phyloP scores from a whole-genome alignment of 805 yeast species.

The Ogataea pilisensis region DNA sequence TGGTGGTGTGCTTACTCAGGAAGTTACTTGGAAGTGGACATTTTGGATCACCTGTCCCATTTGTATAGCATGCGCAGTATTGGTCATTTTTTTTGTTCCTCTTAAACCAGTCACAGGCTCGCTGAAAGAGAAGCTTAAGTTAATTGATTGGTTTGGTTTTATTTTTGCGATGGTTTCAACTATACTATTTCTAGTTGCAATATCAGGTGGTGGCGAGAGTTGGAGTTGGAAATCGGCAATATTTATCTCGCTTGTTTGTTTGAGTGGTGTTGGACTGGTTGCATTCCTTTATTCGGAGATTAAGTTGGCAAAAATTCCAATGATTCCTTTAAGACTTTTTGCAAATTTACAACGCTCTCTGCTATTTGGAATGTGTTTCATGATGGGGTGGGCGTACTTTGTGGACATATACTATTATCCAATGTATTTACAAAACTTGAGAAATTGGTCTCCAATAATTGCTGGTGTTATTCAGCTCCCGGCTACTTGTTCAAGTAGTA shows the following conservation, averaged over 20 bases:
- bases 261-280: constrained; percentile 37
- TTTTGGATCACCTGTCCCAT: constrained; percentile 46
- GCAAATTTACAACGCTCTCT: constrained; percentile 29
- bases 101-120: constrained; percentile 31
- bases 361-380: constrained; percentile 32
- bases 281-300: constrained; percentile 44
- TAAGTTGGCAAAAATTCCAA: constrained; percentile 41
- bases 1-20: constrained; percentile 46
- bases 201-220: constrained; percentile 55
- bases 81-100: constrained; percentile 26
- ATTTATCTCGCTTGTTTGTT: constrained; percentile 28
- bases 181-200: constrained; percentile 47
- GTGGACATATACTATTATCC: constrained; percentile 45
- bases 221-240: constrained; percentile 44
- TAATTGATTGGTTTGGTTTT: constrained; percentile 40
- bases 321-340: constrained; percentile 45
- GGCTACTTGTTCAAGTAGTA: constrained; percentile 27
- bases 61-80: constrained; percentile 9
- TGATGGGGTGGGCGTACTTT: constrained; percentile 44
- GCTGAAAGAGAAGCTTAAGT: constrained; percentile 34
- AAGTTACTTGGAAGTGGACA: constrained; percentile 48
- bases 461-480: constrained; percentile 41
- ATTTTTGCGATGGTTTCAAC: constrained; percentile 36
- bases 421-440: constrained; percentile 40
- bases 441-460: constrained; percentile 35